A percentile compares a stretch with the other conserved stretches of the same genome.
Conservation (phyloP, 2,329 filamentous ascomycete species). For the Trichoderma harzianum region DNA sequence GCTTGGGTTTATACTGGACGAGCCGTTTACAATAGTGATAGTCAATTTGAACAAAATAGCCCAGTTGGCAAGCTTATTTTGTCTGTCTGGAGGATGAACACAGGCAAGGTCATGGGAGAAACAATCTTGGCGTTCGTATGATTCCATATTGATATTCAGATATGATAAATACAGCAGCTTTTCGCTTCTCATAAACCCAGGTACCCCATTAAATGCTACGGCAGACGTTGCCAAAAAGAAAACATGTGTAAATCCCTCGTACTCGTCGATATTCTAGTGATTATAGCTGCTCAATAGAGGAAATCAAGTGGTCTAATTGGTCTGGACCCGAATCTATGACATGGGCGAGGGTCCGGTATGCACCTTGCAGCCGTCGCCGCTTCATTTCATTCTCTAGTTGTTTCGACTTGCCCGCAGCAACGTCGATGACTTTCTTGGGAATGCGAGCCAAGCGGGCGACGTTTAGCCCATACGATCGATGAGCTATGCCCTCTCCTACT, state of each 20-base stretch:
- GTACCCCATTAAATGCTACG: not conserved
- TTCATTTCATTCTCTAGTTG: constrained; percentile 75
- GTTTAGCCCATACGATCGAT: constrained; percentile 91
- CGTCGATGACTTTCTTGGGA: constrained; percentile 70
- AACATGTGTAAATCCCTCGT: not conserved
- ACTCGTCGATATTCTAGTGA: not conserved
- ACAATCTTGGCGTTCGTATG: constrained; percentile 15
- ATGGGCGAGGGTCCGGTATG: constrained; percentile 41
- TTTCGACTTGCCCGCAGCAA: constrained; percentile 73
- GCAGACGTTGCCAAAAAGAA: not conserved
- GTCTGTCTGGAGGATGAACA: not conserved
- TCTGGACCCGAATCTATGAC: constrained; percentile 38
- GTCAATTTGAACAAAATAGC: constrained; percentile 6
- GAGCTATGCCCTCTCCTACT: constrained; percentile 83
- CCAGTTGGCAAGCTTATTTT: constrained; percentile 2
- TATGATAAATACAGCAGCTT: constrained; percentile 9
- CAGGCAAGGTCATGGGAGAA: not conserved
- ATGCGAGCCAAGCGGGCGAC: constrained; percentile 84
- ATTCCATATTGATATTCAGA: constrained; percentile 6
- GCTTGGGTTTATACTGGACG: constrained; percentile 9
- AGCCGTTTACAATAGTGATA: not conserved
- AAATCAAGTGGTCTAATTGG: constrained; percentile 51
- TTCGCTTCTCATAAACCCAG: not conserved
- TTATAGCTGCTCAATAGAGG: constrained; percentile 59
- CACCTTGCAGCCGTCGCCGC: constrained; percentile 56